phyloP scores from a whole-genome alignment of 2,329 filamentous ascomycete species.

The Pestalotiopsis sp. region DNA sequence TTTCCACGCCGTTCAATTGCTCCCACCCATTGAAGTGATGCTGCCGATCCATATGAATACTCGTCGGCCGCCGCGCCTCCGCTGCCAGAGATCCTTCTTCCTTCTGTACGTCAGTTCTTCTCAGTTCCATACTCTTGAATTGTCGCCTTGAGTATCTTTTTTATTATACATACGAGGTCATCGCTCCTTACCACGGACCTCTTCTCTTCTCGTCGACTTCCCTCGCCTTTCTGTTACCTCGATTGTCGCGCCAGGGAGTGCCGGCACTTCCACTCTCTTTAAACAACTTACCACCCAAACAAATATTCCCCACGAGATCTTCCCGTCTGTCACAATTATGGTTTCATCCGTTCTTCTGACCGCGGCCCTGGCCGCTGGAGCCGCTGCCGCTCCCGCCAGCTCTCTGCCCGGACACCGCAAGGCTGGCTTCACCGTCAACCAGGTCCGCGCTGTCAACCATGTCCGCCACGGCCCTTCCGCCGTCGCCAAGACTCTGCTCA shows the following conservation, averaged over 20 bases:
- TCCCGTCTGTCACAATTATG: constrained; percentile 1
- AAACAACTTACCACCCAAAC: background rate
- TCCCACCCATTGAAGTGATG: background rate
- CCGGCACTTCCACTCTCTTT: constrained; percentile 4
- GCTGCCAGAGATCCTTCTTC: background rate
- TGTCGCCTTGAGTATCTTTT: constrained; percentile 1
- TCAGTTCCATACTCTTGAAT: constrained; percentile 9
- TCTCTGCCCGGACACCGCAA: constrained; percentile 4
- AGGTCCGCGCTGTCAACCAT: background rate
- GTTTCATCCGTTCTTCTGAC: constrained; percentile 10
- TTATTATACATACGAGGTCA: background rate
- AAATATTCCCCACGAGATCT: background rate
- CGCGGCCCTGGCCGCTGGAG: constrained; percentile 4
- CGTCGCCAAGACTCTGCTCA: constrained; percentile 9
- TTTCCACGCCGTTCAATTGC: background rate
- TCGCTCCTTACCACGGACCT: constrained; percentile 6
- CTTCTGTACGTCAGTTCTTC: constrained; percentile 1
- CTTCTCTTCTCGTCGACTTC: constrained; percentile 4
- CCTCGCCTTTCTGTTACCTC: background rate
- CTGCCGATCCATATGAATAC: background rate
- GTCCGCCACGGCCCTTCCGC: constrained; percentile 5
- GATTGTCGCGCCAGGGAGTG: constrained; percentile 6
- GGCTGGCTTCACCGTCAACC: constrained; percentile 7
- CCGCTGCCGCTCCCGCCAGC: constrained; percentile 5
- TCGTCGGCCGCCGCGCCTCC: background rate